phyloP scores from a whole-genome alignment of 2,329 filamentous ascomycete genomes.

The Thielaviopsis musarum region DNA sequence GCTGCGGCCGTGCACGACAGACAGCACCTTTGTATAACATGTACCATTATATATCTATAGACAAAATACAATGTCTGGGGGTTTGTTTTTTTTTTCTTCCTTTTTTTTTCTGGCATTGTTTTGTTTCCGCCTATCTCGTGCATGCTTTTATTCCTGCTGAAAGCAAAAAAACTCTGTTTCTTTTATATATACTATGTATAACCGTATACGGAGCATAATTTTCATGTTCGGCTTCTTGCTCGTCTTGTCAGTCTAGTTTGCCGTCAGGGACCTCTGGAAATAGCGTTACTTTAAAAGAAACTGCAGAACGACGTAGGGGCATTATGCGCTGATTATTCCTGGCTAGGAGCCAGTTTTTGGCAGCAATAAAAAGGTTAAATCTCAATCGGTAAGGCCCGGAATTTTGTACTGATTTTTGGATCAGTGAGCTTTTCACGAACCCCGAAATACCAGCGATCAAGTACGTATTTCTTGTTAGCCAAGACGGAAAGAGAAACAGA shows the following conservation, averaged over 20 bases:
- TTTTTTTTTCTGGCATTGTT: neutral
- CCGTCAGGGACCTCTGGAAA: neutral
- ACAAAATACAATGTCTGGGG: neutral
- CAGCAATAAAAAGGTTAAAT: neutral
- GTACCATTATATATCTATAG: neutral
- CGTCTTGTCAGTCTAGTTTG: neutral
- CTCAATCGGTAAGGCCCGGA: neutral
- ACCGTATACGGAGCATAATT: too few species aligned
- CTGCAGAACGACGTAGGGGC: neutral
- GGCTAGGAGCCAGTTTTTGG: neutral
- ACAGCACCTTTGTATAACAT: slow-evolving; percentile 1
- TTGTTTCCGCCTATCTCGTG: neutral
- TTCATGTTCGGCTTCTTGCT: neutral
- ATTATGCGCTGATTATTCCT: neutral
- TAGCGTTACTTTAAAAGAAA: neutral
- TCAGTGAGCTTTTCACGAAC: neutral
- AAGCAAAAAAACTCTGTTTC: too few species aligned
- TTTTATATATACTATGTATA: neutral
- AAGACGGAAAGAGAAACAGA: neutral
- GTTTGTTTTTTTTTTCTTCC: neutral
- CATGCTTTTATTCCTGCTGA: neutral
- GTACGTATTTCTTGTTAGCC: too few species aligned
- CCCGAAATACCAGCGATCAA: neutral
- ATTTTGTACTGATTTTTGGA: neutral
- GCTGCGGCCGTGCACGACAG: neutral